Base-by-base conservation (phyloP, 106 monocot genomes). In the Cymbidium sinense region DNA sequence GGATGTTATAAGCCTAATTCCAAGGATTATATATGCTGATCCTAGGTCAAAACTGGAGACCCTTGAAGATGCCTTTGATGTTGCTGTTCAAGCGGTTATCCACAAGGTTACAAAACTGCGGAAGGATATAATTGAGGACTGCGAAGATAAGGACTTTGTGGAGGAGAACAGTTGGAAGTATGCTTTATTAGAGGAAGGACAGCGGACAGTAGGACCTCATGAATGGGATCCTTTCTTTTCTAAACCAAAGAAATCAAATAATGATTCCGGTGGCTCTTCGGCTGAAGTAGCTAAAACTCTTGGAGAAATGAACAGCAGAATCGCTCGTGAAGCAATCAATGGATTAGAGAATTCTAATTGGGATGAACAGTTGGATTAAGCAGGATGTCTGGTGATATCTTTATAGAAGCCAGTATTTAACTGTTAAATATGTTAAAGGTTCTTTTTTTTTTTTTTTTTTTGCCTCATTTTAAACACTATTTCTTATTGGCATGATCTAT, bases 131-230 rank as follows among this genome's bases (percentile, higher is more conserved):
- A 79, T 86, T 30, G 90, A 86, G 55, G 88, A 70, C n/a, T 70
- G 70, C 28, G 88, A 90, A 64, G 81, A 86, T 64, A 93, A 85
- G 81, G 86, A 86, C 67, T 93, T 93, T 74, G 80, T 86, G 34
- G 93, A 93, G 80, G 90, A 93, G 80, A 93, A 93, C 54, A 93
- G 93, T 70, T 93, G 93, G 93, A 93, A 93, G 70, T 93, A 93
- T 88, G 86, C 79, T 74, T 83, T 93, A 43, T 55, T 93, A 64
- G 90, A 88, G 70, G 90, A 83, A 81, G 90, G 76, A 12, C 83
- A 87, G 77, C 80, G 43, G 28, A 86, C 55, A 30, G 90, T 90
- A 29, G 90, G 86, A 8, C 78, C 85, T 21, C 93, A 93, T 85
- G 93, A 90, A 72, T 93, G 93, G 93, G 90, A 93, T 88, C 93